phyloP scores from a whole-genome alignment of 1,284 basidiomycete species.

The Ceratobasidium sp. region DNA sequence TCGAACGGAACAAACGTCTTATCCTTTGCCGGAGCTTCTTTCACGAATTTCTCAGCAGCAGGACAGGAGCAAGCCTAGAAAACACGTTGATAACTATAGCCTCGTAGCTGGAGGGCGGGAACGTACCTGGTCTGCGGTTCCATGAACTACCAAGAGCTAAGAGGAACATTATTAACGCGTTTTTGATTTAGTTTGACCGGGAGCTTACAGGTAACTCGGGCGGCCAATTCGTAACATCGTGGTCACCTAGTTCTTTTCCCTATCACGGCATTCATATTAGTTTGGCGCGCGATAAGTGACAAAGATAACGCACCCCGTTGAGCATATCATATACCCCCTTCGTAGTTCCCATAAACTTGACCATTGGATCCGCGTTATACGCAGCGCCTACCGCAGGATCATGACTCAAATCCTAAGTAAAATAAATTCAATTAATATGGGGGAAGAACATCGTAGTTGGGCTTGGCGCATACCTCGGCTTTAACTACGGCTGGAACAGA shows the following conservation, averaged over 20 bases:
- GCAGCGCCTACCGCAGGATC: constrained; percentile 44
- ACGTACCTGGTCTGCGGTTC: constrained; percentile 76
- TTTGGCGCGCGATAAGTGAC: constrained; percentile 41
- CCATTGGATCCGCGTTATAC: constrained; percentile 43
- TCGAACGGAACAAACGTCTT: constrained; percentile 74
- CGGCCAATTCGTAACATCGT: constrained; percentile 77
- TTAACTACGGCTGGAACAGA: constrained; percentile 73
- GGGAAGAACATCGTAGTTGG: constrained; percentile 10
- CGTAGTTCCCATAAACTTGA: constrained; percentile 42
- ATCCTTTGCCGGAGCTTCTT: constrained; percentile 69
- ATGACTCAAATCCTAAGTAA: constrained; percentile 38
- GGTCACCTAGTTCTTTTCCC: constrained; percentile 72
- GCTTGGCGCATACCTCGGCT: constrained; percentile 63
- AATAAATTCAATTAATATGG: neutral
- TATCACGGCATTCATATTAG: constrained; percentile 52
- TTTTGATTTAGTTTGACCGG: neutral
- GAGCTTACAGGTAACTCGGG: constrained; percentile 72
- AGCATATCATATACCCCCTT: constrained; percentile 44
- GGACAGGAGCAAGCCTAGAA: constrained; percentile 71
- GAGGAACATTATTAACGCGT: too few relatives aligned
- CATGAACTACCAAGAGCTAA: constrained; percentile 81
- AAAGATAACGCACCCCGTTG: constrained; percentile 49
- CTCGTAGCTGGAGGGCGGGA: neutral
- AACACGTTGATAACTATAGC: neutral
- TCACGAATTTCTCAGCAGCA: constrained; percentile 73